These are phyloP conservation scores for Elaeagnus macrophylla DNA, from an alignment of 306 rosid species.

Conservation along the genomic window DNA sequence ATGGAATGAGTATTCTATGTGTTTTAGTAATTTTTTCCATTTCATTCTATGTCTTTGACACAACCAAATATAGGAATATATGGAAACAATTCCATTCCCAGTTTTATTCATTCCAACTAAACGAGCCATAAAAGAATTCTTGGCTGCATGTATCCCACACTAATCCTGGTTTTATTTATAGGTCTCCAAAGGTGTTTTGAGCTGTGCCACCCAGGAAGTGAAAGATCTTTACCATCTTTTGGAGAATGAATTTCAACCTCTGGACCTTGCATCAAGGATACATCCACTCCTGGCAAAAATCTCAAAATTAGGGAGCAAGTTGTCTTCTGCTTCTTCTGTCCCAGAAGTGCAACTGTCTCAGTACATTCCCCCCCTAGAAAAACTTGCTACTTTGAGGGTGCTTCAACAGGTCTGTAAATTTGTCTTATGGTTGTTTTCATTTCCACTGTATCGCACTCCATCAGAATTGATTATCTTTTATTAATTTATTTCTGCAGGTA, in stretches of 20 bases:
- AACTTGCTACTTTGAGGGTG: constrained; percentile 82
- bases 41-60: too few species aligned
- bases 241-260: constrained; percentile 79
- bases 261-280: constrained; percentile 71
- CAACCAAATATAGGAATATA: too few species aligned
- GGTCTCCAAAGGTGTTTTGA: constrained; percentile 85
- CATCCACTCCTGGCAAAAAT: constrained; percentile 65
- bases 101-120: too few species aligned
- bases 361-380: constrained; percentile 66
- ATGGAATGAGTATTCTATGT: too few species aligned
- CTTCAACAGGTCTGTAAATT: constrained; percentile 69
- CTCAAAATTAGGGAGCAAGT: constrained; percentile 76
- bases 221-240: constrained; percentile 79
- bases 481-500: constrained; percentile 38
- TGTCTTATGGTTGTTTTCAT: background rate
- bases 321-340: constrained; percentile 80
- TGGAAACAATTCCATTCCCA: too few species aligned
- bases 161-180: constrained; percentile 17
- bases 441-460: background rate
- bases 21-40: too few species aligned
- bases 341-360: constrained; percentile 85
- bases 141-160: too few species aligned
- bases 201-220: constrained; percentile 90
- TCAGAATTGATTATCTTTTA: background rate
- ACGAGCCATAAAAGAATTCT: too few species aligned